Base-by-base conservation (phyloP, 148 eudicot species). In the Camellia granthamiana region DNA sequence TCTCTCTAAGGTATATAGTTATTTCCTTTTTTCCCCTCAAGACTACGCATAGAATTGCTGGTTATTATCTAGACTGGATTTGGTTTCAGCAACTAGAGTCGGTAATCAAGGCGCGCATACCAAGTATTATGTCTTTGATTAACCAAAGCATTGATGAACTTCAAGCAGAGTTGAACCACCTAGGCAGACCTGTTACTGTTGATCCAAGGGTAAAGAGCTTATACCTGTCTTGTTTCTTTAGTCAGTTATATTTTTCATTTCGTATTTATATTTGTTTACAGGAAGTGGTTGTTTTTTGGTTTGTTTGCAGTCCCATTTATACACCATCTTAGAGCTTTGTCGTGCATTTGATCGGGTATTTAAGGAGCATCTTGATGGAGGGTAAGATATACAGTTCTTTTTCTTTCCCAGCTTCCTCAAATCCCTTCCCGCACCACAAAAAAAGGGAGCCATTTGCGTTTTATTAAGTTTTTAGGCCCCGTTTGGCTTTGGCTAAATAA, bases 361-460 rank as follows among this genome's bases (percentile, higher is more conserved):
- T 74, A 89, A 89, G 85, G 93, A 92, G 85, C 97, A 94, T 83
- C 88, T 94, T 9, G 93, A 92, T 81, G 98, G 98, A 88, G 97
- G 98, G 98, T 94, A 88, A 72, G 84, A 4, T 52, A 11, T 58
- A 19, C 38, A 30, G 38, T 30, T 30, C 38, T 30, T 30, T 30
- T 30, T 30, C 38, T 30, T 30, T 30, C 38, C 38, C 38, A 30
- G 38, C 38, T 30, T 30, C 38, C 38, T 1, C 38, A 30, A 30
- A 30, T 30, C 38, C 1, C 38, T 30, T 1, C 38, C 38, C 1
- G 38, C 38, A 30, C 38, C 38, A 30, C 38, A 30, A 30, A 30
- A 30, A 30, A 30, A 30, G 30, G 30, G 38, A 30, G 38, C 38
- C 38, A 30, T 30, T 30, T 30, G 38, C 38, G 38, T 30, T 30